Conservation (phyloP, 2,329 filamentous ascomycete species). For the Ophiosphaerella herpotricha region DNA sequence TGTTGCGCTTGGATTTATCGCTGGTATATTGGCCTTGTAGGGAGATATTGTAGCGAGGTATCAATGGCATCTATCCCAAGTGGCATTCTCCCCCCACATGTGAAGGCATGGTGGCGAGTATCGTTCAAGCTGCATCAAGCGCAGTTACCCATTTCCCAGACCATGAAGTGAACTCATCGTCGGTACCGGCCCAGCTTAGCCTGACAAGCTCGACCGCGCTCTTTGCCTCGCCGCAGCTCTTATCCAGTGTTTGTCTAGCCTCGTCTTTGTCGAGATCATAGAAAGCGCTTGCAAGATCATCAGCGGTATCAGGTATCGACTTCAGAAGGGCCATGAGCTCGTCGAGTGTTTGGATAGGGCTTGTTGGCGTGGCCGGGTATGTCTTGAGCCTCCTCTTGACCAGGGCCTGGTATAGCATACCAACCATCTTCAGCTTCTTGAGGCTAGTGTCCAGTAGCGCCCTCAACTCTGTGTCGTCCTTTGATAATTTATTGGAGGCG, state of each 20-base stretch:
- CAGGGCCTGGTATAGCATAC: constrained; percentile 70
- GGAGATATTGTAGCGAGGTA: neutral
- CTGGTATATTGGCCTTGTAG: constrained; percentile 16
- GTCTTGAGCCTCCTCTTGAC: constrained; percentile 71
- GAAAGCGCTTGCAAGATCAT: constrained; percentile 72
- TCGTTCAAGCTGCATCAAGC: constrained; percentile 42
- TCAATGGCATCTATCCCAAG: no score
- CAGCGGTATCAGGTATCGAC: constrained; percentile 67
- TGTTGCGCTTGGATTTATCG: constrained; percentile 24
- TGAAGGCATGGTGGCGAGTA: neutral
- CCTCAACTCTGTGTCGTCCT: constrained; percentile 67
- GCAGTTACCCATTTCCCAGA: constrained; percentile 60
- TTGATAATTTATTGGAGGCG: constrained; percentile 61
- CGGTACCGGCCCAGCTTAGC: constrained; percentile 64
- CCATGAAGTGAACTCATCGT: constrained; percentile 82
- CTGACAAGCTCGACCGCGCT: constrained; percentile 60
- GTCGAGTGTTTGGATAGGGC: constrained; percentile 52
- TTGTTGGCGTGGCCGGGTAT: constrained; percentile 41
- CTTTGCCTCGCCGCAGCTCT: constrained; percentile 65
- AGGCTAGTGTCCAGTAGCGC: constrained; percentile 67
- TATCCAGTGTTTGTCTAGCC: constrained; percentile 63
- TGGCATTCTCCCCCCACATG: no score
- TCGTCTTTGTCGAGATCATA: constrained; percentile 68
- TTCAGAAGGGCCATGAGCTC: constrained; percentile 61
- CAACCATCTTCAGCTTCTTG: constrained; percentile 68